Conservation (phyloP, 306 rosid genomes). For the Senna siamea region DNA sequence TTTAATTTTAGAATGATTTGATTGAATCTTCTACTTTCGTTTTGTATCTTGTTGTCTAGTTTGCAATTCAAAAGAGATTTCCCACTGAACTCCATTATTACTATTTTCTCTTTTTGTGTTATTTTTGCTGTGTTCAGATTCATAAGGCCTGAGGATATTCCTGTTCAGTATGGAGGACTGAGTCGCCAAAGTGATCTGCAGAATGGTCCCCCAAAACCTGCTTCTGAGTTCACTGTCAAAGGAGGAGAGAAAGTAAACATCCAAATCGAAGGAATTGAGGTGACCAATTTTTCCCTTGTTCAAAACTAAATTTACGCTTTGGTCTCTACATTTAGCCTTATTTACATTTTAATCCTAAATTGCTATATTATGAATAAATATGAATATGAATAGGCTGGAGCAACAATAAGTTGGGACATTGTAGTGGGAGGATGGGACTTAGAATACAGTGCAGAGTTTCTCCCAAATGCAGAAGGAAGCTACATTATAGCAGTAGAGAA, state of each 20-base stretch:
- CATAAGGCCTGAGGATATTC: slow-evolving; percentile 85
- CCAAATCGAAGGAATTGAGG: slow-evolving; percentile 96
- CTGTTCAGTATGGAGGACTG: slow-evolving; percentile 84
- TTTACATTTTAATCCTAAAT: too few relatives aligned
- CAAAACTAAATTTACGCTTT: too few relatives aligned
- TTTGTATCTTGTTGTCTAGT: too few relatives aligned
- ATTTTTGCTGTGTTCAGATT: slow-evolving; percentile 51
- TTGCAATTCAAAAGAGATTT: too few relatives aligned
- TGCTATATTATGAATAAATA: too few relatives aligned
- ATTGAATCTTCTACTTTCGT: too few relatives aligned
- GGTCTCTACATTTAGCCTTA: too few relatives aligned
- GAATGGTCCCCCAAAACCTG: slow-evolving; percentile 88
- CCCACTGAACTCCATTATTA: neutral
- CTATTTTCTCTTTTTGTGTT: neutral
- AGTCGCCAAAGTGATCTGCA: slow-evolving; percentile 68
- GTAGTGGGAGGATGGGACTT: slow-evolving; percentile 95
- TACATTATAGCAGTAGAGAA: slow-evolving; percentile 78
- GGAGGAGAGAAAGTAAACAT: slow-evolving; percentile 96
- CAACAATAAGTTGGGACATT: slow-evolving; percentile 87
- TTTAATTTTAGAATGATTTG: too few relatives aligned
- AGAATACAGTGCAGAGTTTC: slow-evolving; percentile 85
- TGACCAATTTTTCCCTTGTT: too few relatives aligned
- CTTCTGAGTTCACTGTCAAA: slow-evolving; percentile 89
- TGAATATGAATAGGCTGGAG: slow-evolving; percentile 65
- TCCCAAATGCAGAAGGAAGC: slow-evolving; percentile 70